Conservation (phyloP, 2,329 filamentous ascomycete genomes). For the Botrytis galanthina region DNA sequence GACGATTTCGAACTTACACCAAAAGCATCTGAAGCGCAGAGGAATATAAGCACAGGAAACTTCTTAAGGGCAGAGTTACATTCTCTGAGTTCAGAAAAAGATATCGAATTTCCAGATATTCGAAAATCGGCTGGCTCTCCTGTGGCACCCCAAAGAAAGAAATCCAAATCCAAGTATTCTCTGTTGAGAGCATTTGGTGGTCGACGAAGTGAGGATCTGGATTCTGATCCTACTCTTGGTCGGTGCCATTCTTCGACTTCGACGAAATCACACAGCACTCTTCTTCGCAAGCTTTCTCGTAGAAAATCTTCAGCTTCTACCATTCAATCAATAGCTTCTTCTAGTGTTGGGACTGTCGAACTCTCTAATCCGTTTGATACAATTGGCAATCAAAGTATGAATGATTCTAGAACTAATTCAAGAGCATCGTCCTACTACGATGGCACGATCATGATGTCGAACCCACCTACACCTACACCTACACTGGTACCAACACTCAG, state of each 20-base stretch:
- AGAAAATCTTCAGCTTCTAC: conserved; percentile 23
- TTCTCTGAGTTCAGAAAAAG: conserved; percentile 24
- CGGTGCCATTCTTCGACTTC: not conserved
- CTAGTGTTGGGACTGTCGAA: conserved; percentile 2
- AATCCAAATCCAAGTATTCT: conserved; percentile 37
- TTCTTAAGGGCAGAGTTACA: conserved; percentile 34
- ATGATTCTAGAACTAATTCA: conserved; percentile 27
- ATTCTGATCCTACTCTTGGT: conserved; percentile 17
- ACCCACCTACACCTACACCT: not conserved
- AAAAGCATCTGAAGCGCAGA: conserved; percentile 27
- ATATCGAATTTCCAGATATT: conserved; percentile 20
- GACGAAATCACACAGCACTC: conserved; percentile 20
- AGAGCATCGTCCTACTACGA: conserved; percentile 24
- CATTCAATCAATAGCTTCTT: conserved; percentile 6
- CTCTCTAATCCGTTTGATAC: conserved; percentile 21
- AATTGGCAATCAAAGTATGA: conserved; percentile 26
- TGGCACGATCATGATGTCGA: conserved; percentile 7
- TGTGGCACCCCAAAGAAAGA: conserved; percentile 28
- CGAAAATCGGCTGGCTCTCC: conserved; percentile 18
- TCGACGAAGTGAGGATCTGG: conserved; percentile 23
- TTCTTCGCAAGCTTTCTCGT: conserved; percentile 32
- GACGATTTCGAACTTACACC: conserved; percentile 26
- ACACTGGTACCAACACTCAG: not conserved
- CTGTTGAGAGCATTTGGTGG: conserved; percentile 34
- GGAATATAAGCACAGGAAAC: conserved; percentile 31